phyloP scores from a whole-genome alignment of 257 asterid genomes.

The Phtheirospermum japonicum region DNA sequence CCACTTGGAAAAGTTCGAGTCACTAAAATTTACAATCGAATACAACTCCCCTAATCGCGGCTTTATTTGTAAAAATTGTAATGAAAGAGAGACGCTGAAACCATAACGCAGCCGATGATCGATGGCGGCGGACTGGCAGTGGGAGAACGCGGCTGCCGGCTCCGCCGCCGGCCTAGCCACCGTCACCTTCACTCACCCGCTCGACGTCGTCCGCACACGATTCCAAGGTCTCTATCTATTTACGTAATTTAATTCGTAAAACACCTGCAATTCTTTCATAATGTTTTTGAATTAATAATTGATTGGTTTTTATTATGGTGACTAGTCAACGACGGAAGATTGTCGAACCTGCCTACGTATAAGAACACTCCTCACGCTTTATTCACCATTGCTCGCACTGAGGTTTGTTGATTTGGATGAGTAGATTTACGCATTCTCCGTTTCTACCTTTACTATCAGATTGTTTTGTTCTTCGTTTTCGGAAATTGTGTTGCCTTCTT shows the following conservation, averaged over 20 bases:
- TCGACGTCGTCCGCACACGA: constrained; percentile 94
- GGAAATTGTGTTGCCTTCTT: too few species aligned
- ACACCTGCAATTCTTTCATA: constrained; percentile 20
- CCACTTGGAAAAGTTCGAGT: too few species aligned
- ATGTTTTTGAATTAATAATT: constrained; percentile 2
- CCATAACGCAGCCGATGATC: constrained; percentile 33
- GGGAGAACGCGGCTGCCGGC: constrained; percentile 98
- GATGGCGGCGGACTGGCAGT: constrained; percentile 71
- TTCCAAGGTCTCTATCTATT: constrained; percentile 61
- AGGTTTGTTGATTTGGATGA: constrained; percentile 48
- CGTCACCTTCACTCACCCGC: constrained; percentile 79
- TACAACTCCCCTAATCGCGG: too few species aligned
- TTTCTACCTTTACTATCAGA: not conserved
- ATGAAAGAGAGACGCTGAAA: constrained; percentile 13
- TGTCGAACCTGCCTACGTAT: constrained; percentile 57
- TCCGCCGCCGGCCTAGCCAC: constrained; percentile 87
- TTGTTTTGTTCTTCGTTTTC: not conserved
- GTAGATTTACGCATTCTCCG: constrained; percentile 16
- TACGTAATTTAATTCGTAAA: not conserved
- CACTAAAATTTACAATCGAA: too few species aligned
- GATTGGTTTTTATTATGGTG: constrained; percentile 13
- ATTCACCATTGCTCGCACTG: constrained; percentile 75
- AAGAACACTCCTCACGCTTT: constrained; percentile 88
- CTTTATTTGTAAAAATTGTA: not conserved
- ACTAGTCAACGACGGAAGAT: constrained; percentile 80